Evolutionary conservation across 306 rosid species (phyloP).

Genomic region (Pachyrhizus erosus): DNA sequence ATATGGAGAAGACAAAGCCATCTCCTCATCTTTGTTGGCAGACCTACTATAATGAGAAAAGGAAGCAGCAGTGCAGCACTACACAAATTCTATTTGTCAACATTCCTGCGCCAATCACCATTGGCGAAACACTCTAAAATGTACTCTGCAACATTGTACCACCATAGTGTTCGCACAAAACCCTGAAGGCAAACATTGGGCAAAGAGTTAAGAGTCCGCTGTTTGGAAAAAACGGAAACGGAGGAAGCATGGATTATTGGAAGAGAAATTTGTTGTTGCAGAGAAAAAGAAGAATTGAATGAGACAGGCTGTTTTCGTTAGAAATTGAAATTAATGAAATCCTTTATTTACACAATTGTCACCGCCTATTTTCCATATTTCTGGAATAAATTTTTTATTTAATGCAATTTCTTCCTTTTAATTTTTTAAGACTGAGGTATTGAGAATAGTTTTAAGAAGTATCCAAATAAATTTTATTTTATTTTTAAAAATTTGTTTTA

Average conservation of each 20-base stretch:
- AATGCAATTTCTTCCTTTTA: too few species aligned
- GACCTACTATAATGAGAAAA: not conserved
- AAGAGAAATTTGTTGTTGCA: not conserved
- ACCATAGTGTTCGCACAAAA: not conserved
- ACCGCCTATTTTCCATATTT: not conserved
- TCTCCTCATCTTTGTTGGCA: conserved; percentile 1
- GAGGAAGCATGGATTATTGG: not conserved
- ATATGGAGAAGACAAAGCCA: conserved; percentile 4
- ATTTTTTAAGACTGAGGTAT: not conserved
- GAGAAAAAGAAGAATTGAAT: not conserved
- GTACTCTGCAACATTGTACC: not conserved
- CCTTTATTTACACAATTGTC: conserved; percentile 2
- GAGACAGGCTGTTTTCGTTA: conserved; percentile 10
- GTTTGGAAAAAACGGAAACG: not conserved
- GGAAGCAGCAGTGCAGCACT: conserved; percentile 9
- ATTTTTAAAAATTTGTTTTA: not conserved
- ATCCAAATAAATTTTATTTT: not conserved
- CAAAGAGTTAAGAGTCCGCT: not conserved
- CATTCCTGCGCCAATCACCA: conserved; percentile 18
- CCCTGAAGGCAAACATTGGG: not conserved
- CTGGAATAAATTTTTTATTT: not conserved
- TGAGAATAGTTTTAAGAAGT: not conserved
- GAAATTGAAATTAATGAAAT: not conserved
- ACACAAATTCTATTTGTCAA: not conserved
- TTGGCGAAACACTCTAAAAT: not conserved